Base-by-base conservation (phyloP, 208 protist genomes). In the Leptomonas pyrrhocoris region DNA sequence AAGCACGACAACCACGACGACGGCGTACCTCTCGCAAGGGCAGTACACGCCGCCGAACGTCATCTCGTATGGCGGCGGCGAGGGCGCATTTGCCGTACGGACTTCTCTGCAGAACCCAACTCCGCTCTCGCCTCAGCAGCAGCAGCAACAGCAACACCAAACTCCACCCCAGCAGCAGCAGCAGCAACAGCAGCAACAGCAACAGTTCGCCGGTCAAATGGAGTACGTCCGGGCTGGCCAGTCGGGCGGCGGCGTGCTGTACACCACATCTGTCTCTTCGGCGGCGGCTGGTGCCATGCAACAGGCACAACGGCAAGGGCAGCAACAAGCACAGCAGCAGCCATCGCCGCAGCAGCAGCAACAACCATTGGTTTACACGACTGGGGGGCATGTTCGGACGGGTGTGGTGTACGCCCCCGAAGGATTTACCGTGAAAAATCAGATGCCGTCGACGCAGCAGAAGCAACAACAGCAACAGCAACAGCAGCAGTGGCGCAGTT, bases 401-500 rank as follows among this genome's bases (percentile, higher is more conserved):
- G 63, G 72, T 43, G 64, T 77, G 8, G 56, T 77, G 56, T 77
- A 77, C 64, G 45, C 72, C 4, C 42, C 72, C 11, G 72, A 77
- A 15, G 58, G 63, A 2, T 77, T 68, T 25, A 30, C 64, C 3
- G 67, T 77, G 72, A 45, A 63, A 13, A 66, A 67, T 27, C 72
- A 77, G 57, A 77, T 77, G 58, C 13, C 48, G 34, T 15, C 63
- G 2, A 31, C 71, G 1, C 71, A 61, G 16, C 72, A 58, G 49
- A 46, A 70, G 50, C 72, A 61, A 38, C 72, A 70, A 40, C 61
- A 59, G 34, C 34, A 38, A 38, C 34, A n/a, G n/a, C n/a, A n/a
- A 30, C 64, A 48, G 12, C 60, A 75, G 6, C 71, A 77, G 72
- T 77, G 72, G 72, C 68, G 64, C 50, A 67, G 48, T 49, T 72